These are phyloP conservation scores for Bassia scoparia DNA, from an alignment of 148 eudicot genomes.

Conservation along the genomic window DNA sequence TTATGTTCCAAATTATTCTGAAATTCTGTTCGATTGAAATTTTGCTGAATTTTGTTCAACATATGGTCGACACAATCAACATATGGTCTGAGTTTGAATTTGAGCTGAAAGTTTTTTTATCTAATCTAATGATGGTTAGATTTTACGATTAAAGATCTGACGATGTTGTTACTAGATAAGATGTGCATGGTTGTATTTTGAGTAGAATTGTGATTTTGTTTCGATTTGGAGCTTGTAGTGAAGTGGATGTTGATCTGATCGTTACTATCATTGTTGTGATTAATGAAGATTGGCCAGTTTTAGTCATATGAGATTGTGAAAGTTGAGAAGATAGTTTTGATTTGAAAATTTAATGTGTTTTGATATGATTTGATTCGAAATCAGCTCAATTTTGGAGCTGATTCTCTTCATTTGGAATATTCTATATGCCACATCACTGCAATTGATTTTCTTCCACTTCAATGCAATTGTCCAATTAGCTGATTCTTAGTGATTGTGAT, in stretches of 20 bases:
- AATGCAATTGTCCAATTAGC: neutral
- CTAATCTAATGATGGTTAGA: neutral
- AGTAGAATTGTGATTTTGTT: neutral
- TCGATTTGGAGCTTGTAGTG: neutral
- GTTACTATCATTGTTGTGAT: too few species aligned
- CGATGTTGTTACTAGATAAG: neutral
- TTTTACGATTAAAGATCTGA: neutral
- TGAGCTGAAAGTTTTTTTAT: neutral
- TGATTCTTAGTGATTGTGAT: neutral
- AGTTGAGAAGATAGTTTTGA: neutral
- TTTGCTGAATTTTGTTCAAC: too few species aligned
- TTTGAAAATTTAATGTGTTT: neutral
- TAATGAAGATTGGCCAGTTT: neutral
- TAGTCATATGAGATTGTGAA: neutral
- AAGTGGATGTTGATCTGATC: neutral
- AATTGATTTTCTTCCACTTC: neutral
- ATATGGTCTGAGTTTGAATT: neutral
- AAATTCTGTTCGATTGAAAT: too few species aligned
- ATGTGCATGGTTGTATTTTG: neutral
- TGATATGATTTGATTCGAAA: neutral
- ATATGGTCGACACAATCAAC: too few species aligned
- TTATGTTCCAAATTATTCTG: too few species aligned
- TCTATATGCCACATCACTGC: neutral
- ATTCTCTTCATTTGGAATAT: neutral
- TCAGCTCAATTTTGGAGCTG: neutral